Evolutionary conservation across 1,284 basidiomycete genomes (phyloP).

Genomic region (Moesziomyces globuligerus): DNA sequence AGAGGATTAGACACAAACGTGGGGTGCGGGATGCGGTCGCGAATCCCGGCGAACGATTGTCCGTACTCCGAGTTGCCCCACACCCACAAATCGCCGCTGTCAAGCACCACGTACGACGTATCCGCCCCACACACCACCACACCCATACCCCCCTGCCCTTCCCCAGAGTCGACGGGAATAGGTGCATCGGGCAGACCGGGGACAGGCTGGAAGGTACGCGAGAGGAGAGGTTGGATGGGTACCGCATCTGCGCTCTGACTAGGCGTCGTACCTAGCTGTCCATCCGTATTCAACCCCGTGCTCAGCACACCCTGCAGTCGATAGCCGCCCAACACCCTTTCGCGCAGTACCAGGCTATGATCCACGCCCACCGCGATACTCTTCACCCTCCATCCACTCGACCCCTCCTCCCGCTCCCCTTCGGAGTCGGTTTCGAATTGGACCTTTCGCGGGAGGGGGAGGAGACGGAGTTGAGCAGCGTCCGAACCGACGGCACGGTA

Average conservation of each 20-base stretch:
- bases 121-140: conserved; percentile 47
- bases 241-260: neutral
- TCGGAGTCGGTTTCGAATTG: no score
- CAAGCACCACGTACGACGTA: conserved; percentile 39
- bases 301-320: conserved; percentile 3
- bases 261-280: conserved; percentile 39
- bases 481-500: neutral
- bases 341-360: conserved; percentile 22
- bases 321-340: conserved; percentile 6
- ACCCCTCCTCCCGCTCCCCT: neutral
- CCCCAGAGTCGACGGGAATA: neutral
- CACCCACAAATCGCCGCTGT: conserved; percentile 21
- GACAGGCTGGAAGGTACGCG: conserved; percentile 3
- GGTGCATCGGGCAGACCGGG: conserved; percentile 1
- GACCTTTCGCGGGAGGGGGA: no score
- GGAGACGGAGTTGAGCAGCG: no score
- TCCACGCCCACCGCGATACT: conserved; percentile 21
- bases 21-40: conserved; percentile 23
- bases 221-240: conserved; percentile 19
- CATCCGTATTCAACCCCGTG: conserved; percentile 54
- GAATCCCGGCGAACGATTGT: conserved; percentile 28
- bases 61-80: conserved; percentile 62
- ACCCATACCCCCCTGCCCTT: neutral
- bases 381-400: conserved; percentile 10
- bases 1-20: conserved; percentile 8